phyloP scores from a whole-genome alignment of 805 yeast genomes.

The Zygosaccharomyces lentus region DNA sequence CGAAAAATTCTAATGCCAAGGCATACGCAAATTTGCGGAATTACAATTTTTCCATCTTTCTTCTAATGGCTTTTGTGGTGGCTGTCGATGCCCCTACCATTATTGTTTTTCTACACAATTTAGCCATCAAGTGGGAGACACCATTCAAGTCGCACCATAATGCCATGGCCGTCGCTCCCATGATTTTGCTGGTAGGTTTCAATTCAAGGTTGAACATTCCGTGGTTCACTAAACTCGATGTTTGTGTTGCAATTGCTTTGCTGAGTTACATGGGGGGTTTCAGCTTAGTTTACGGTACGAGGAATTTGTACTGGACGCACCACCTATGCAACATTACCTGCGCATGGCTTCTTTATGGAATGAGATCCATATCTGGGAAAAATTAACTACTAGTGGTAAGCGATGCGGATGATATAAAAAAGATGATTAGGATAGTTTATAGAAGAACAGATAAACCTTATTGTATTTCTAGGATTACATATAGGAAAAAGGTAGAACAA shows the following conservation, averaged over 20 bases:
- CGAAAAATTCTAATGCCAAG: constrained; percentile 5
- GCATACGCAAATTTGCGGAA: constrained; percentile 41
- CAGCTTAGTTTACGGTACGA: constrained; percentile 66
- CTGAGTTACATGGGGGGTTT: constrained; percentile 55
- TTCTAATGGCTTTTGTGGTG: constrained; percentile 70
- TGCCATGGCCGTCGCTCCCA: constrained; percentile 69
- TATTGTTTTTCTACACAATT: constrained; percentile 76
- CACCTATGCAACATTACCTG: constrained; percentile 64
- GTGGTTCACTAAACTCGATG: constrained; percentile 23
- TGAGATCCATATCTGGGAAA: neutral
- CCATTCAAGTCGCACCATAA: constrained; percentile 88
- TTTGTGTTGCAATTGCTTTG: constrained; percentile 36
- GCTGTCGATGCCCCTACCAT: constrained; percentile 77
- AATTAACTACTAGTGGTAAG: neutral
- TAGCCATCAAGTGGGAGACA: constrained; percentile 72
- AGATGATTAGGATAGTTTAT: neutral
- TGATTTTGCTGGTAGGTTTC: constrained; percentile 53
- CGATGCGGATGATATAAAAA: neutral
- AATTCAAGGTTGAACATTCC: constrained; percentile 51
- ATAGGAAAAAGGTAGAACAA: neutral
- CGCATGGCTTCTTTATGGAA: constrained; percentile 33
- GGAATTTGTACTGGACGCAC: constrained; percentile 83
- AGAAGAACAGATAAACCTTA: neutral
- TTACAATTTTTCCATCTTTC: constrained; percentile 56
- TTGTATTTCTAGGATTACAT: neutral